A percentile compares a stretch with the other conserved stretches of the same genome.
Evolutionary conservation across 1,139 yeast species (phyloP).

Genomic region (Lodderomyces margitis): DNA sequence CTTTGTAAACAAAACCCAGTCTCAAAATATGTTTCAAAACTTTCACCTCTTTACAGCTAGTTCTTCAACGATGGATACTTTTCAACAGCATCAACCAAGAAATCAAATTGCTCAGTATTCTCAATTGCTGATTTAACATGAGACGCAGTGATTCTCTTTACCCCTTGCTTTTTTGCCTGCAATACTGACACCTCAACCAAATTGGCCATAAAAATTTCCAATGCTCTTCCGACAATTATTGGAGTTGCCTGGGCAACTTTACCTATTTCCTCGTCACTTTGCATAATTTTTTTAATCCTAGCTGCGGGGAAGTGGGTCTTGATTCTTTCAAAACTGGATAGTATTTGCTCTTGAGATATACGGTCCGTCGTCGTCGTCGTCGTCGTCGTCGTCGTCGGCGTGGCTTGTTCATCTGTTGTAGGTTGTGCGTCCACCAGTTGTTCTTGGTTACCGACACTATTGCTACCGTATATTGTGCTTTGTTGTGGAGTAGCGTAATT

Average conservation of each 20-base stretch:
- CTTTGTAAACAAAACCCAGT: too few relatives aligned
- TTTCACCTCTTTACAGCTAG: too few relatives aligned
- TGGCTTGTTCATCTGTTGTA: constrained; percentile 3
- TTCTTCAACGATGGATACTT: constrained; percentile 51
- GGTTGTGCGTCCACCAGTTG: not conserved
- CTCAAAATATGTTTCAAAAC: too few relatives aligned
- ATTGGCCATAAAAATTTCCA: constrained; percentile 88
- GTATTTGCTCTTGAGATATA: constrained; percentile 29
- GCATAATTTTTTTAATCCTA: constrained; percentile 93
- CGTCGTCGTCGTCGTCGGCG: constrained; percentile 4
- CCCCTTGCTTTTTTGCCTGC: constrained; percentile 74
- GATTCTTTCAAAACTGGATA: constrained; percentile 49
- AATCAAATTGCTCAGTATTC: constrained; percentile 88
- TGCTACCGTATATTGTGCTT: not conserved
- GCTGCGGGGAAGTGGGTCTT: constrained; percentile 98
- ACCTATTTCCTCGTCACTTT: constrained; percentile 96
- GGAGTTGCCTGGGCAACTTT: constrained; percentile 99
- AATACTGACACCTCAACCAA: constrained; percentile 80
- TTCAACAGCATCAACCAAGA: constrained; percentile 70
- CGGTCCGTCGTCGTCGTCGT: constrained; percentile 6
- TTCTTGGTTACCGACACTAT: not conserved
- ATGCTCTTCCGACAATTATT: constrained; percentile 89
- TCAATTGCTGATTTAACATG: constrained; percentile 84
- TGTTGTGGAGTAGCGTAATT: constrained; percentile 1
- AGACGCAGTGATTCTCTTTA: constrained; percentile 78